These are phyloP conservation scores for Stagonosporopsis vannaccii DNA, from an alignment of 2,329 filamentous ascomycete genomes.

Conservation along the genomic window DNA sequence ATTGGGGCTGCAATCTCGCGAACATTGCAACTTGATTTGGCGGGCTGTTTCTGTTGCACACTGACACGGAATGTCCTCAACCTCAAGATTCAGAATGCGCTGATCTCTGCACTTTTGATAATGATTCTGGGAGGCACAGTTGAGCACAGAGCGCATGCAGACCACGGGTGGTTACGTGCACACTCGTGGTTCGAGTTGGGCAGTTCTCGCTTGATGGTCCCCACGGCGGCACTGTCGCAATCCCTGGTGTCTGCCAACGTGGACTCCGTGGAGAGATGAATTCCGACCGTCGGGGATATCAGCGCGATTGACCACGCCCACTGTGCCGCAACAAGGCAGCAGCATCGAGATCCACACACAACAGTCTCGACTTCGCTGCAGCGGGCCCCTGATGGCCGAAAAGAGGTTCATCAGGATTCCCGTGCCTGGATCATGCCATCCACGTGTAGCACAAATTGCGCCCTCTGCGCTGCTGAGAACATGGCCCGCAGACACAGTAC, in stretches of 20 bases:
- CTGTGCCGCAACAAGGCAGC: constrained; percentile 4
- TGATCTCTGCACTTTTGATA: not conserved
- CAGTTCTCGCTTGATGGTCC: constrained; percentile 3
- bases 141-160: constrained; percentile 7
- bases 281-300: constrained; percentile 3
- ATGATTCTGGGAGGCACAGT: not conserved
- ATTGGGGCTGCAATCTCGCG: constrained; percentile 18
- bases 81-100: constrained; percentile 5
- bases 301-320: constrained; percentile 3
- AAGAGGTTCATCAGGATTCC: not conserved
- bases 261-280: constrained; percentile 1
- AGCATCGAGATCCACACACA: not conserved
- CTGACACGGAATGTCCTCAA: not conserved
- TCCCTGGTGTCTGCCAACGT: constrained; percentile 1
- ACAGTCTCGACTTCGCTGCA: constrained; percentile 6
- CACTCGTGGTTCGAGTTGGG: constrained; percentile 14
- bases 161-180: constrained; percentile 3
- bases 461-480: constrained; percentile 2
- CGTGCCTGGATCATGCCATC: constrained; percentile 8
- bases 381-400: constrained; percentile 5
- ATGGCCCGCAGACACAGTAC: constrained; percentile 11
- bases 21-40: constrained; percentile 7
- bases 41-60: not conserved
- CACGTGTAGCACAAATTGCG: constrained; percentile 6
- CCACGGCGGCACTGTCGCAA: constrained; percentile 3